Evolutionary conservation across 2,329 filamentous ascomycete genomes (phyloP).

Genomic region (Blastomyces gilchristii): DNA sequence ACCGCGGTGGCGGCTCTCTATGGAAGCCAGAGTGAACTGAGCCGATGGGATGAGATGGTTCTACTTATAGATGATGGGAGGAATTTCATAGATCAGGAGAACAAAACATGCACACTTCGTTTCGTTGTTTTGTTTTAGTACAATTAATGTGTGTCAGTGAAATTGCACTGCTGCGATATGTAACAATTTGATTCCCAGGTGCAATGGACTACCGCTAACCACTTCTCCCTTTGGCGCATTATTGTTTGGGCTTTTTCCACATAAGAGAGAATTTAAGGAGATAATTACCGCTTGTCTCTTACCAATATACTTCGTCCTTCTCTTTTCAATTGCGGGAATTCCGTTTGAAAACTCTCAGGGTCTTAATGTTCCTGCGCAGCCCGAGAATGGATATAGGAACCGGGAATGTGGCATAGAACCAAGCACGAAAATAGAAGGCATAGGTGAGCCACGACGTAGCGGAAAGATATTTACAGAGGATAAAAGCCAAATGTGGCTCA

Average conservation of each 20-base stretch:
- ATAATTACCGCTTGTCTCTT: background rate
- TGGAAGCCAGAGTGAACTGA: conserved; percentile 40
- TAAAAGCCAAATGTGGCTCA: too few species aligned
- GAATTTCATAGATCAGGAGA: background rate
- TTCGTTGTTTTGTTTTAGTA: background rate
- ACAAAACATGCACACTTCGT: background rate
- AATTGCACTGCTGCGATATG: background rate
- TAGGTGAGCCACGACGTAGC: too few species aligned
- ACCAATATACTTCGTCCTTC: background rate
- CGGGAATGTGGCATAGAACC: background rate
- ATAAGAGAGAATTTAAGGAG: background rate
- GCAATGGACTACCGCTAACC: too few species aligned
- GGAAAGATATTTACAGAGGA: background rate
- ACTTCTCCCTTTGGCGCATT: background rate
- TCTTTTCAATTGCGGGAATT: background rate
- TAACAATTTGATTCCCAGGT: background rate
- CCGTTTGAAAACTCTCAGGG: background rate
- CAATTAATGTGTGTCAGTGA: background rate
- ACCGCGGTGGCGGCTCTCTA: conserved; percentile 51
- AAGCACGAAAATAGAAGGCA: too few species aligned
- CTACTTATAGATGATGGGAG: background rate
- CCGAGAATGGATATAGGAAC: background rate
- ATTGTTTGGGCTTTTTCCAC: background rate
- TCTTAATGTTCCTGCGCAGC: background rate
- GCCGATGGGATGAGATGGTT: background rate